Evolutionary conservation across 352 stramenopile species (phyloP).

Genomic region (Pythium vanterpoolii): DNA sequence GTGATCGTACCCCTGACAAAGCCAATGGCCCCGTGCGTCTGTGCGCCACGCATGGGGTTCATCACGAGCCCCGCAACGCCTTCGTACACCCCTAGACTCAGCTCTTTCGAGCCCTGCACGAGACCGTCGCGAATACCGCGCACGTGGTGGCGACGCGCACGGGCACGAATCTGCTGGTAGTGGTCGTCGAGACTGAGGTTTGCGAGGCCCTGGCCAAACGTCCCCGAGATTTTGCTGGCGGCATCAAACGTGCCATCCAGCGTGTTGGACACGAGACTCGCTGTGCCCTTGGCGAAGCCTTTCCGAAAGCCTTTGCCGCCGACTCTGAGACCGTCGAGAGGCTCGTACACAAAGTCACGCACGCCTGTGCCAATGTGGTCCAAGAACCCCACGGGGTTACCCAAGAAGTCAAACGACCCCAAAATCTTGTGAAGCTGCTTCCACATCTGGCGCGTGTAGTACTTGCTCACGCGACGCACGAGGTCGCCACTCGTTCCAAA

Average conservation of each 20-base stretch:
- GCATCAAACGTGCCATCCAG: conserved; percentile 86
- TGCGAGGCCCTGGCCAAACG: conserved; percentile 83
- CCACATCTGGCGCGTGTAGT: conserved; percentile 87
- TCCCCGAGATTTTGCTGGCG: conserved; percentile 86
- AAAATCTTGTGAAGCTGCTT: conserved; percentile 89
- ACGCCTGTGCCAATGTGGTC: conserved; percentile 95
- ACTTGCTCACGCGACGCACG: conserved; percentile 82
- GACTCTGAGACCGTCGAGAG: conserved; percentile 90
- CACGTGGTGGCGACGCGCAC: conserved; percentile 73
- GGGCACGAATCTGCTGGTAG: conserved; percentile 83
- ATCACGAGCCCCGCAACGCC: conserved; percentile 79
- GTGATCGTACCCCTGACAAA: conserved; percentile 87
- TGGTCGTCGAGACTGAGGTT: conserved; percentile 86
- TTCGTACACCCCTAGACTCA: conserved; percentile 83
- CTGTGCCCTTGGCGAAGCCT: conserved; percentile 82
- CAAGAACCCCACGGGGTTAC: conserved; percentile 87
- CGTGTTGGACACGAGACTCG: conserved; percentile 85
- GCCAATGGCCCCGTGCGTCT: conserved; percentile 74
- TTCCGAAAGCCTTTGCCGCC: conserved; percentile 85
- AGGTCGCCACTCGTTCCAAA: conserved; percentile 87
- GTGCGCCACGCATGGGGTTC: conserved; percentile 76
- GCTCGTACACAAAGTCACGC: conserved; percentile 96
- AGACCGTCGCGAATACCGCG: conserved; percentile 76
- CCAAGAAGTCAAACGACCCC: conserved; percentile 86
- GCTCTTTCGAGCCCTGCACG: conserved; percentile 79